phyloP scores from a whole-genome alignment of 78 protist species.

The Guillardia theta region DNA sequence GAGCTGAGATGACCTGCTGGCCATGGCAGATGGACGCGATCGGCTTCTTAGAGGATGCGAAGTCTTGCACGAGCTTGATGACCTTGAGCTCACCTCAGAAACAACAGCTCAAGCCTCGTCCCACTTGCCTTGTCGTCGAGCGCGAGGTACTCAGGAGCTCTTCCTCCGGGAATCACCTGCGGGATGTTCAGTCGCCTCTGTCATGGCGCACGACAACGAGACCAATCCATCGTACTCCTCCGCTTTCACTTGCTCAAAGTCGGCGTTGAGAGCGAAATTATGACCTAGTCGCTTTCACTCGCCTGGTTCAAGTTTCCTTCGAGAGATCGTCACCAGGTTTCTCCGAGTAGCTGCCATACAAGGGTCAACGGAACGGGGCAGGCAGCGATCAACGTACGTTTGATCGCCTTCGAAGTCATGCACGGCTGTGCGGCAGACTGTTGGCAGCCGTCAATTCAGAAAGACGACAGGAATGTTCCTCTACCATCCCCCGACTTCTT shows the following conservation, averaged over 20 bases:
- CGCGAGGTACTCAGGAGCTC: slow-evolving; percentile 6
- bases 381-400: too few relatives aligned
- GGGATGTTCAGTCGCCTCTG: too few relatives aligned
- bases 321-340: too few relatives aligned
- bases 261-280: neutral
- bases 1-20: neutral
- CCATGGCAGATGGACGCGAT: slow-evolving; percentile 4
- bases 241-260: neutral
- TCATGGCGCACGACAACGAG: too few relatives aligned
- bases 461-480: too few relatives aligned
- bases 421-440: neutral
- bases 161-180: neutral
- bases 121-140: neutral
- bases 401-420: slow-evolving; percentile 18
- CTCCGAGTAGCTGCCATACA: neutral
- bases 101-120: neutral
- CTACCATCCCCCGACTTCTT: too few relatives aligned
- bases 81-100: neutral
- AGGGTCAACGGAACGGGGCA: too few relatives aligned
- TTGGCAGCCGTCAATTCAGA: neutral
- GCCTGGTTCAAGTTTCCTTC: too few relatives aligned
- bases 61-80: neutral
- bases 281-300: too few relatives aligned
- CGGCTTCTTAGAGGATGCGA: neutral
- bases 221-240: neutral